phyloP scores from a whole-genome alignment of 163 green algal genomes.

The Scenedesmus sp. region DNA sequence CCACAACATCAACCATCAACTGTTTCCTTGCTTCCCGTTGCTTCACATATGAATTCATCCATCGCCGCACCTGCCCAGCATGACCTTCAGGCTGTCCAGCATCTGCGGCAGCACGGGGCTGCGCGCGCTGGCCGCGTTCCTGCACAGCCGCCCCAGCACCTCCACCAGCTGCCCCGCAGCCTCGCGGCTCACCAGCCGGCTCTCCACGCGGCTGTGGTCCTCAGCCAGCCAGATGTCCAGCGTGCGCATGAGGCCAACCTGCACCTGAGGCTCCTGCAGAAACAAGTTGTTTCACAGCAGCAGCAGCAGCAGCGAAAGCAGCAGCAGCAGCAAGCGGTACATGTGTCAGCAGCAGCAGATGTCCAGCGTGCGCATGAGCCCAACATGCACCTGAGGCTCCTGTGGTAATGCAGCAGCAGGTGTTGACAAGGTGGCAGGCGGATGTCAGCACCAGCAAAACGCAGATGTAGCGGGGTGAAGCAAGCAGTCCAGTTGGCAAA shows the following conservation, averaged over 20 bases:
- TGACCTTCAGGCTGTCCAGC: conserved; percentile 56
- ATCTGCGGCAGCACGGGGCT: conserved; percentile 53
- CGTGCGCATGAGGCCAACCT: conserved; percentile 73
- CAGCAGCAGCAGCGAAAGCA: not conserved
- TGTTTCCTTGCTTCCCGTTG: too few relatives aligned
- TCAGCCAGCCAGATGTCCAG: conserved; percentile 82
- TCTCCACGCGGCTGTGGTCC: conserved; percentile 76
- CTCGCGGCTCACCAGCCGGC: conserved; percentile 65
- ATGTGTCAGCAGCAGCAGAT: too few relatives aligned
- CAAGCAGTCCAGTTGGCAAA: too few relatives aligned
- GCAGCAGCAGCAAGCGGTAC: too few relatives aligned
- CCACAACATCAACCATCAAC: too few relatives aligned
- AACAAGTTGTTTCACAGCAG: too few relatives aligned
- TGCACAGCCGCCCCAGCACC: conserved; percentile 64
- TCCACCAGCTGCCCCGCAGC: conserved; percentile 72
- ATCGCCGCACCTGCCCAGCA: conserved; percentile 39
- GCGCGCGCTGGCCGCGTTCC: not conserved
- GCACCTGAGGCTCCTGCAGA: conserved; percentile 51
- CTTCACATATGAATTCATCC: not conserved
- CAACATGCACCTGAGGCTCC: too few relatives aligned
- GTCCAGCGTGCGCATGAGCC: too few relatives aligned
- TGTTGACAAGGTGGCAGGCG: too few relatives aligned
- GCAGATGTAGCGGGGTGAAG: too few relatives aligned
- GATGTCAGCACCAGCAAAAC: too few relatives aligned
- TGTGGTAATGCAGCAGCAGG: too few relatives aligned